phyloP scores from a whole-genome alignment of 768 basidiomycete genomes.

The Pholiota molesta region DNA sequence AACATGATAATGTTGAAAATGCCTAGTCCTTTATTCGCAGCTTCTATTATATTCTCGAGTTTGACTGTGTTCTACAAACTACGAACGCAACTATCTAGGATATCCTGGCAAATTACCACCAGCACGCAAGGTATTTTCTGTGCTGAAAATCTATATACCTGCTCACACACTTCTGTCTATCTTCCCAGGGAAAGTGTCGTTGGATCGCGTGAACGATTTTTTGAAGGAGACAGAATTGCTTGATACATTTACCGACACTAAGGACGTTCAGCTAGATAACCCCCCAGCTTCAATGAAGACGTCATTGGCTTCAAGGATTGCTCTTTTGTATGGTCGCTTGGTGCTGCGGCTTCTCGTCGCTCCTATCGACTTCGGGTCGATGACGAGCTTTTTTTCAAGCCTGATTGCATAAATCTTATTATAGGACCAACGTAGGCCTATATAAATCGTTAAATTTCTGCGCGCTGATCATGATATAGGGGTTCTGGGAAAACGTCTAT shows the following conservation, averaged over 20 bases:
- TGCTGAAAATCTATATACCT: too few species aligned
- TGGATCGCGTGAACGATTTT: slow-evolving; percentile 52
- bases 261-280: not conserved
- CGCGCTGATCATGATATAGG: slow-evolving; percentile 3
- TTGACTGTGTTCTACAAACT: slow-evolving; percentile 67
- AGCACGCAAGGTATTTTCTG: slow-evolving; percentile 17
- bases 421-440: slow-evolving; percentile 49
- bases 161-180: not conserved
- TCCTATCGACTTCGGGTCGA: slow-evolving; percentile 53
- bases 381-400: slow-evolving; percentile 55
- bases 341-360: slow-evolving; percentile 40
- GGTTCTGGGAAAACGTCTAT: slow-evolving; percentile 63
- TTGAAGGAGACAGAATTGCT: slow-evolving; percentile 49
- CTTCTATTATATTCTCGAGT: slow-evolving; percentile 52
- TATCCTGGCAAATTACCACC: slow-evolving; percentile 28
- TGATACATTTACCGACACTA: slow-evolving; percentile 35
- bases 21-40: slow-evolving; percentile 14
- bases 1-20: not conserved
- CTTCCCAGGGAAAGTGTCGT: slow-evolving; percentile 58
- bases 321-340: slow-evolving; percentile 56
- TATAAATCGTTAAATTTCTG: not conserved
- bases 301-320: slow-evolving; percentile 38
- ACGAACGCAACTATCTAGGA: slow-evolving; percentile 48
- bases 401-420: slow-evolving; percentile 53
- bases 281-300: not conserved